Conservation (phyloP, 179 eudicot species). For the Heliamphora ciliata region DNA sequence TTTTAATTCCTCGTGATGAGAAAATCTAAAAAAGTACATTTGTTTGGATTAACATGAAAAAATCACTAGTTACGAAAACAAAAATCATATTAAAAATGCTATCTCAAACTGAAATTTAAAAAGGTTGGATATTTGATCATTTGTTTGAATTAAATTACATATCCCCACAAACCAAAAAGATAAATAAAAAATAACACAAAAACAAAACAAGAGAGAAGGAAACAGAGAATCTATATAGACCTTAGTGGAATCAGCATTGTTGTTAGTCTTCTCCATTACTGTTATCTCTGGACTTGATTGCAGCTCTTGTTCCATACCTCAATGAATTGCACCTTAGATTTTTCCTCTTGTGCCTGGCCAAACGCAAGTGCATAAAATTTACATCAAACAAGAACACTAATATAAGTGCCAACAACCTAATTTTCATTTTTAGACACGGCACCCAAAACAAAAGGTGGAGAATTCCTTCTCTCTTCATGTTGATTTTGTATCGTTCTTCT, state of each 20-base stretch:
- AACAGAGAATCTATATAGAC: constrained; percentile 23
- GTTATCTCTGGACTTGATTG: constrained; percentile 41
- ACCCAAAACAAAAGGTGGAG: not conserved
- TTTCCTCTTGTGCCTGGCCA: not conserved
- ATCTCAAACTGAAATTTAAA: too few species aligned
- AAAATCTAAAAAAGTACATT: too few species aligned
- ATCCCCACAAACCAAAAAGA: not conserved
- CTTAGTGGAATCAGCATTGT: constrained; percentile 35
- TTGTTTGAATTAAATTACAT: not conserved
- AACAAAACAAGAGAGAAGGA: not conserved
- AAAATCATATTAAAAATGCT: too few species aligned
- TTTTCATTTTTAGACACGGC: not conserved
- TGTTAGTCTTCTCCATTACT: constrained; percentile 34
- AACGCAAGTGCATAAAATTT: not conserved
- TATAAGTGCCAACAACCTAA: not conserved
- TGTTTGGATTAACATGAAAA: too few species aligned
- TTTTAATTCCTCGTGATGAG: too few species aligned
- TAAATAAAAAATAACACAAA: not conserved
- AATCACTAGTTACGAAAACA: too few species aligned
- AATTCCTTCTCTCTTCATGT: too few species aligned
- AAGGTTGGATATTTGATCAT: too few species aligned
- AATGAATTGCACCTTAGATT: constrained; percentile 9
- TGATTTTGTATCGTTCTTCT: too few species aligned
- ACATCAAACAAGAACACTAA: not conserved
- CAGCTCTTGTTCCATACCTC: constrained; percentile 53